Evolutionary conservation across 345 rosid genomes (phyloP), one percentile per base, ranked within the genome.

Genomic region (Acer campestre): DNA sequence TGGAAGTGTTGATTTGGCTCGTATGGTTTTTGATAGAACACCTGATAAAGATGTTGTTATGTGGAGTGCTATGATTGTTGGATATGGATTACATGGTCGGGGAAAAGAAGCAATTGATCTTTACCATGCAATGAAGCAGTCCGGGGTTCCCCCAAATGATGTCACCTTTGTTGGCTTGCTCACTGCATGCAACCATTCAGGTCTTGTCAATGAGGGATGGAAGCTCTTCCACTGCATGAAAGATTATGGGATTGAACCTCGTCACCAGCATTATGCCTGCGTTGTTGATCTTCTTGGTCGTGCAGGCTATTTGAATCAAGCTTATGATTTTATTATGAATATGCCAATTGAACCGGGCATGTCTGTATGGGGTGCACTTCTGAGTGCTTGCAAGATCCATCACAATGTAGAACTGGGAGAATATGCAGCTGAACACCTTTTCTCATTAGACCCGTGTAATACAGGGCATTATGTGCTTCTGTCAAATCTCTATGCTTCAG

Each of bases 261-360:
- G 84, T 8, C 92, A 87, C 71, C 95, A 87, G 75, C 93, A 92
- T 78, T 92, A 91, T 76, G 92, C 93, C 13, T 85, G 89, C 51
- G 87, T 92, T 51, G 88, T 89, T 72, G 93, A 91, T 86, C 89
- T 91, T 82, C 95, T 92, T 7, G 95, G 91, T 12, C 92, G 91
- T 71, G 87, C 88, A 76, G 92, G 95, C 74, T 78, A 85, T 79
- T 61, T 86, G 29, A 88, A 86, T 69, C 81, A 78, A 81, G 97
- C 95, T 77, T 86, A 83, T 73, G 82, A 80, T 44, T 88, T 91
- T 78, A 84, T 89, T 75, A 82, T 51, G 81, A 77, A 77, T 56
- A 91, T 89, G 95, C 89, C 90, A 5, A 67, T 89, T 66, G 92
- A 89, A 68, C 93, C 93, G 0, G 87, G 89, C 68, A 81, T 84